phyloP scores from a whole-genome alignment of 1,139 yeast genomes.

The Groenewaldozyma auringiensis region DNA sequence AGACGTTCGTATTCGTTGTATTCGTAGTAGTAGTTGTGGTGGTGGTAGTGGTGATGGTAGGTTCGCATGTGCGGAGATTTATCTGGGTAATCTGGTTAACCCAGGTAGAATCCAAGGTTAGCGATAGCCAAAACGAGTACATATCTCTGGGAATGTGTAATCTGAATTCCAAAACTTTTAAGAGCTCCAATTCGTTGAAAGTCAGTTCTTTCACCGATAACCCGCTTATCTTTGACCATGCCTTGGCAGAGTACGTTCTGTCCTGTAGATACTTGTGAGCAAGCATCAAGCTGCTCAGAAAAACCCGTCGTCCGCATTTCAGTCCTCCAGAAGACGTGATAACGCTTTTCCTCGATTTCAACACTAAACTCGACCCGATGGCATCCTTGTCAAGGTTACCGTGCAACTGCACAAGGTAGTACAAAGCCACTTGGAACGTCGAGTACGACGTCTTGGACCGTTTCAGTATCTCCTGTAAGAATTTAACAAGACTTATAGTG shows the following conservation, averaged over 20 bases:
- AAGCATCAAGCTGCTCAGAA: conserved; percentile 57
- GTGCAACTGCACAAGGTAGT: conserved; percentile 46
- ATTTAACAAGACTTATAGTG: conserved; percentile 34
- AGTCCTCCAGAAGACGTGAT: conserved; percentile 13
- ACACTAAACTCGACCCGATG: conserved; percentile 9
- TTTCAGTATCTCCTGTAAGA: conserved; percentile 56
- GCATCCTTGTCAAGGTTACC: conserved; percentile 20
- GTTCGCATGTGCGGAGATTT: neutral
- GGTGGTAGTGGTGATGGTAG: no score
- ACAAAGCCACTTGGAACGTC: conserved; percentile 59
- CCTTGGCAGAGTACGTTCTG: conserved; percentile 55
- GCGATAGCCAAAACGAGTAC: conserved; percentile 45
- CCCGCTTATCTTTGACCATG: conserved; percentile 77
- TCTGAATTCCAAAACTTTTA: conserved; percentile 48
- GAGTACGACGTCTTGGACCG: conserved; percentile 62
- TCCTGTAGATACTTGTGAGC: conserved; percentile 71
- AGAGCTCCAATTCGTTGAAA: conserved; percentile 47
- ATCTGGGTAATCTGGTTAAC: neutral
- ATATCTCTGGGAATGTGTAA: conserved; percentile 43
- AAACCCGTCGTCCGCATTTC: conserved; percentile 55
- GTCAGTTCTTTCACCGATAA: conserved; percentile 44
- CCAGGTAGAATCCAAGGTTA: conserved; percentile 16
- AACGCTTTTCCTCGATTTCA: conserved; percentile 4
- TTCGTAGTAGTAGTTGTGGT: no score
- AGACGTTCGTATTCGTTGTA: no score